Conservation (phyloP, 2,329 filamentous ascomycete species). For the Fusarium staphyleae region DNA sequence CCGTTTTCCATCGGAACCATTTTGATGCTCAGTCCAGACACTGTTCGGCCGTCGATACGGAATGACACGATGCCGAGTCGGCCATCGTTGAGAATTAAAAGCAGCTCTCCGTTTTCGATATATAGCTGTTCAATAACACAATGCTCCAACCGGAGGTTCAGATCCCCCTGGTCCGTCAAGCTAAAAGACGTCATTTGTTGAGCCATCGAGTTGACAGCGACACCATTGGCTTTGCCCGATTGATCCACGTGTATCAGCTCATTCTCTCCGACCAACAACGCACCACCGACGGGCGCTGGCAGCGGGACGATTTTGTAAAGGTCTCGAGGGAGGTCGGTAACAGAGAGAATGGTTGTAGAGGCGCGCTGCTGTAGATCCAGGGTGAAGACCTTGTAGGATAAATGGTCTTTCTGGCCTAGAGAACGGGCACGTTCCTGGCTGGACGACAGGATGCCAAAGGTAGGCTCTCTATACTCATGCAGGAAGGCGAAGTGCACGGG, state of each 20-base stretch:
- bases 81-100: constrained; percentile 82
- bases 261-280: constrained; percentile 84
- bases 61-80: constrained; percentile 79
- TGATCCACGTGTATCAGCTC: constrained; percentile 96
- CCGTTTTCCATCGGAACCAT: constrained; percentile 68
- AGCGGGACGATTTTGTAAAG: constrained; percentile 83
- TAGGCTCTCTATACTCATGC: constrained; percentile 96
- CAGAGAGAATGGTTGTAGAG: constrained; percentile 90
- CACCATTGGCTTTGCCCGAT: constrained; percentile 89
- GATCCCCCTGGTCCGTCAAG: constrained; percentile 83
- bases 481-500: constrained; percentile 92
- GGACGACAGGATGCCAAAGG: constrained; percentile 91
- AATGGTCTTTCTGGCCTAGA: constrained; percentile 82
- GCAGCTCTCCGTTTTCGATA: constrained; percentile 78
- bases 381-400: constrained; percentile 94
- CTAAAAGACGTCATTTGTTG: constrained; percentile 83
- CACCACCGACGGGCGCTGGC: constrained; percentile 85
- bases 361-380: constrained; percentile 92
- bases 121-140: constrained; percentile 80
- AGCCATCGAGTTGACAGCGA: constrained; percentile 91
- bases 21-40: constrained; percentile 83
- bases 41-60: constrained; percentile 86
- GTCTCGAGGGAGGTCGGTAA: constrained; percentile 85
- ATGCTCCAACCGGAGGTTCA: constrained; percentile 81
- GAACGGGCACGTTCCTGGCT: constrained; percentile 75